phyloP scores from a whole-genome alignment of 2,329 filamentous ascomycete genomes.

The Alternaria sp. region DNA sequence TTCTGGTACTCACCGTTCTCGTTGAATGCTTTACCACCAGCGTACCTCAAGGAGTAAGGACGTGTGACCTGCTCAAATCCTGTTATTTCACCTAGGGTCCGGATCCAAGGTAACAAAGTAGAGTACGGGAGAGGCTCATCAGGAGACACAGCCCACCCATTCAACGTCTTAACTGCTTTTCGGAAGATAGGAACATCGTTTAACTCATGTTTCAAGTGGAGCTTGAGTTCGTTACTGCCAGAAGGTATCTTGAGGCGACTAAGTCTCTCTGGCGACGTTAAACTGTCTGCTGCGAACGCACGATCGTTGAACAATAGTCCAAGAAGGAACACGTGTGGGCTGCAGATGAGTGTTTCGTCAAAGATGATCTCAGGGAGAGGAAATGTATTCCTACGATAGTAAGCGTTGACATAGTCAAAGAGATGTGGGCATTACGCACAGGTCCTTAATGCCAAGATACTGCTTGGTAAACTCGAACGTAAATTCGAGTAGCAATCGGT shows the following conservation, averaged over 20 bases:
- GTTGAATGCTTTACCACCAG: slow-evolving; percentile 51
- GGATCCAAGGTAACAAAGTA: slow-evolving; percentile 40
- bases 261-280: slow-evolving; percentile 47
- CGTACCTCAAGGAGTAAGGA: slow-evolving; percentile 50
- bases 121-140: slow-evolving; percentile 34
- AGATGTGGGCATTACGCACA: slow-evolving; percentile 7
- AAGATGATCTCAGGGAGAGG: slow-evolving; percentile 46
- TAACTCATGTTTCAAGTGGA: slow-evolving; percentile 10
- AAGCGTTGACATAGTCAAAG: background rate
- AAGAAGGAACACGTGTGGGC: slow-evolving; percentile 43
- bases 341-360: slow-evolving; percentile 45
- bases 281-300: slow-evolving; percentile 45
- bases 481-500: slow-evolving; percentile 18
- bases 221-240: slow-evolving; percentile 5
- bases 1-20: slow-evolving; percentile 51
- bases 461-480: slow-evolving; percentile 18
- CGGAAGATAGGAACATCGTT: slow-evolving; percentile 22
- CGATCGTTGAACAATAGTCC: slow-evolving; percentile 39
- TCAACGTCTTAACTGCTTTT: slow-evolving; percentile 30
- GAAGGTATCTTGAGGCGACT: slow-evolving; percentile 47
- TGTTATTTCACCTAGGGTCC: slow-evolving; percentile 40
- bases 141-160: slow-evolving; percentile 38
- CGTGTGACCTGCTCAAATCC: slow-evolving; percentile 28
- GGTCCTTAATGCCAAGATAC: slow-evolving; percentile 11
- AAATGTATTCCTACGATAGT: slow-evolving; percentile 36